Base-by-base conservation (phyloP, 192 early-diverging fungal species). In the Rhizophagus sp. region DNA sequence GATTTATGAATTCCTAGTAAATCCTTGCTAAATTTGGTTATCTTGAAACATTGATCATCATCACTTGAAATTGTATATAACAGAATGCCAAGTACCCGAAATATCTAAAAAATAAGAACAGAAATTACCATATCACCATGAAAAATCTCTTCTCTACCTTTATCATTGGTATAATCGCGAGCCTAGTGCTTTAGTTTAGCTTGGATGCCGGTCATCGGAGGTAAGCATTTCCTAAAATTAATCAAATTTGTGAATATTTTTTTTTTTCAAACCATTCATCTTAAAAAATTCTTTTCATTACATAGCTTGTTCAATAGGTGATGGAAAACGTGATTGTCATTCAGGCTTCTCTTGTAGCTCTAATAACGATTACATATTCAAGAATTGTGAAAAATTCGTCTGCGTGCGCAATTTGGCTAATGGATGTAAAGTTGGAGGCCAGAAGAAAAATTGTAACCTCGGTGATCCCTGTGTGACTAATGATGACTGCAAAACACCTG, bases 271-370 rank as follows among this genome's bases (percentile, higher is more conserved):
- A 22, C 2, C 1, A 3, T 2, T 63, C 19, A n/a, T 64, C 25
- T 64, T 25, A 0, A 10, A 22, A 36, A 64, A n/a, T 11, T 64
- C 6, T 25, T 47, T 47, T 12, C 12, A n/a, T 65, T 65, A 57
- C 4, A 22, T 57, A 57, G 50, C 73, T 22, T 75, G 73, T 62
- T 75, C 73, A 27, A 75, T 22, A 75, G 73, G 57, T 36, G 73
- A 75, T 17, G 73, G 73, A 75, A 75, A 75, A 75, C 73, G 73
- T 19, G 73, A 75, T 62, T 75, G 73, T 36, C 73, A 75, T 75
- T 75, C 73, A 33, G 73, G 73, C 0, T 75, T 34, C 22, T 57
- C 73, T 39, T 75, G 73, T 10, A 57, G 61, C 27, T 30, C 50
- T 34, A 62, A 75, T 62, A 33, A 57, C 4, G 73, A 75, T 62